These are phyloP conservation scores for Rasamsonia emersonii DNA, from an alignment of 2,329 filamentous ascomycete species.

Conservation along the genomic window DNA sequence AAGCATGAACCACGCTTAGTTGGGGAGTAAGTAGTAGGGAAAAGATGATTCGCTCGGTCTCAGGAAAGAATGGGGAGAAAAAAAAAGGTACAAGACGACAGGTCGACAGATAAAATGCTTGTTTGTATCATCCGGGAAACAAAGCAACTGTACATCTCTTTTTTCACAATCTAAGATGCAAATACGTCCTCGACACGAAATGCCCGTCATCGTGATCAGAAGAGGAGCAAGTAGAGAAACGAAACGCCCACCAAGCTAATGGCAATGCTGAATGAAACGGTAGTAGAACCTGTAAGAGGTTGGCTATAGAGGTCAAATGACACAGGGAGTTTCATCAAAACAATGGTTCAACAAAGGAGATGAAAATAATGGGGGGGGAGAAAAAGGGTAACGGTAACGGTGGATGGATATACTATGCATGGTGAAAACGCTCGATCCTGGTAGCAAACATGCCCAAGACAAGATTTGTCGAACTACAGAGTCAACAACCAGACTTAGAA, in stretches of 20 bases:
- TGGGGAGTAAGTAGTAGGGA: too few species aligned
- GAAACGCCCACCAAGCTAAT: slow-evolving; percentile 13
- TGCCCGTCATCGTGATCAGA: slow-evolving; percentile 19
- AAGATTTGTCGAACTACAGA: slow-evolving; percentile 1
- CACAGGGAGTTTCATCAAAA: background rate
- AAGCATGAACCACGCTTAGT: too few species aligned
- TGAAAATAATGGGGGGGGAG: background rate
- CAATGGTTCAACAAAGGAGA: slow-evolving; percentile 1
- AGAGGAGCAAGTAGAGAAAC: too few species aligned
- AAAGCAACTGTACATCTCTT: too few species aligned
- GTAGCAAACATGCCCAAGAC: too few species aligned
- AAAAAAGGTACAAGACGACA: slow-evolving; percentile 1
- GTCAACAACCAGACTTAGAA: background rate
- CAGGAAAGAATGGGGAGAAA: slow-evolving; percentile 7
- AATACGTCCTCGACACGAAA: slow-evolving; percentile 13
- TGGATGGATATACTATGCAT: background rate
- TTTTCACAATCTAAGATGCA: slow-evolving; percentile 22
- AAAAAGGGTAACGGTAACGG: background rate
- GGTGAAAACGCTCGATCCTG: too few species aligned
- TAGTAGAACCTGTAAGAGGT: too few species aligned
- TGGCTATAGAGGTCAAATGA: too few species aligned
- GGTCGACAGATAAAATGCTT: too few species aligned
- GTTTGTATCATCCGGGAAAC: too few species aligned
- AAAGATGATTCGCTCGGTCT: too few species aligned
- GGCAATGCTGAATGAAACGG: too few species aligned